phyloP scores from a whole-genome alignment of 2,329 filamentous ascomycete species.

The Spiromastix sp. region DNA sequence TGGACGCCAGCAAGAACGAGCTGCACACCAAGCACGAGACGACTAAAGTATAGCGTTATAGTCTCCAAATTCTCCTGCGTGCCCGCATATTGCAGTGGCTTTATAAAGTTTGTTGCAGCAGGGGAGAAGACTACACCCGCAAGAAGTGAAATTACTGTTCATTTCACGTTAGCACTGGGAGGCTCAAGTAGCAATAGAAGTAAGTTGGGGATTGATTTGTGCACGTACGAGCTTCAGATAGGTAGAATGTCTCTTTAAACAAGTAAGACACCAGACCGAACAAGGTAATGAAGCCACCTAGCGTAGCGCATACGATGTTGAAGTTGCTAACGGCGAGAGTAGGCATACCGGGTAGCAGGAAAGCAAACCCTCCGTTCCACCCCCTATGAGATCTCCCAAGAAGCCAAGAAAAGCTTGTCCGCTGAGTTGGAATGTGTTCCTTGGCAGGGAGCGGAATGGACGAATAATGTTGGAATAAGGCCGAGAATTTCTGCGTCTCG shows the following conservation, averaged over 20 bases:
- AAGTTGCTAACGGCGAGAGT: conserved; percentile 61
- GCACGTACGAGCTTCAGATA: conserved; percentile 74
- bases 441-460: no score
- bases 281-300: conserved; percentile 81
- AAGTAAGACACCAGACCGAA: conserved; percentile 86
- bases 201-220: neutral
- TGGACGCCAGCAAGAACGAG: conserved; percentile 82
- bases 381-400: no score
- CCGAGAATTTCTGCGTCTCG: no score
- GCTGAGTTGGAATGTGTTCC: no score
- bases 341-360: conserved; percentile 49
- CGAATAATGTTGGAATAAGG: conserved; percentile 1
- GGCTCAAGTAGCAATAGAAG: neutral
- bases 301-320: conserved; percentile 69
- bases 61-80: conserved; percentile 50
- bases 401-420: no score
- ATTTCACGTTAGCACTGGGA: conserved; percentile 8
- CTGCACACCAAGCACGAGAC: conserved; percentile 82
- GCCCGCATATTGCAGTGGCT: conserved; percentile 63
- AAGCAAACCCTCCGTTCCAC: no score
- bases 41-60: conserved; percentile 74
- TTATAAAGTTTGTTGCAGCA: conserved; percentile 63
- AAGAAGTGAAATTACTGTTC: conserved; percentile 68
- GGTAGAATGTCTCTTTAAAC: conserved; percentile 79
- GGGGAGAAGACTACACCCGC: conserved; percentile 72